Base-by-base conservation (phyloP, 495 filamentous ascomycete species). In the Hyaloscypha bicolor region DNA sequence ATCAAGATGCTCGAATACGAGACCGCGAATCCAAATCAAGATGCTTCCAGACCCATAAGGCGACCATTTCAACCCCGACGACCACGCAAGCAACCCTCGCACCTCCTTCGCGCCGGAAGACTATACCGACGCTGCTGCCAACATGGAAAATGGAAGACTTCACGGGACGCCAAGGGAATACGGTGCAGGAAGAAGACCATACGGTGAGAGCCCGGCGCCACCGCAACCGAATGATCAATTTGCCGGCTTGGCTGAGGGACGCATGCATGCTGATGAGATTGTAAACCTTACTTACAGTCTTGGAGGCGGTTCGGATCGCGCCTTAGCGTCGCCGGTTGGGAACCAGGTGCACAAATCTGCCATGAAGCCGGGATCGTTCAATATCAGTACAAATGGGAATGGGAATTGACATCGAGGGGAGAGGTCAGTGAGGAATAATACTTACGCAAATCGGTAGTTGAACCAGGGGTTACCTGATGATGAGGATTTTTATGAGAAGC, bases 1-100 rank as follows among this genome's bases (percentile, higher is more conserved):
- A 82, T 93, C 67, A 87, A 90, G 71, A 70, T 79, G 3, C 80
- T 94, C 52, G 84, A 90, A 71, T 96, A 91, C 76, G 86, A 93
- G 75, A 87, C 86, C 12, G 90, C 88, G 66, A 96, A 96, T 67
- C 88, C 88, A 1, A 88, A 83, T 8, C 87, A 88, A 76, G 91
- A 94, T 35, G 42, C 9, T 9, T 19, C 51, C 31, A 62, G 58
- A 33, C 51, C 51, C 39, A 19, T 52, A 63, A 60, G 68, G 63
- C 22, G 68, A 70, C 22, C 58, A 63, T 51, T 70, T 70, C 37
- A 53, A 66, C 30, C 68, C 68, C 14, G 60, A 70, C 35, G 30
- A 33, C n/a, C 42, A 65, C 29, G 22, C 45, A 8, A 12, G 5
- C 12, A 29, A 69, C 29, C 0, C 67, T 25, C 56, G 51, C 31